Percentiles rank a stretch among this genome's conserved stretches.
These are phyloP conservation scores for Cladochytrium replicatum DNA, from an alignment of 192 early-diverging fungal genomes.

Conservation along the genomic window DNA sequence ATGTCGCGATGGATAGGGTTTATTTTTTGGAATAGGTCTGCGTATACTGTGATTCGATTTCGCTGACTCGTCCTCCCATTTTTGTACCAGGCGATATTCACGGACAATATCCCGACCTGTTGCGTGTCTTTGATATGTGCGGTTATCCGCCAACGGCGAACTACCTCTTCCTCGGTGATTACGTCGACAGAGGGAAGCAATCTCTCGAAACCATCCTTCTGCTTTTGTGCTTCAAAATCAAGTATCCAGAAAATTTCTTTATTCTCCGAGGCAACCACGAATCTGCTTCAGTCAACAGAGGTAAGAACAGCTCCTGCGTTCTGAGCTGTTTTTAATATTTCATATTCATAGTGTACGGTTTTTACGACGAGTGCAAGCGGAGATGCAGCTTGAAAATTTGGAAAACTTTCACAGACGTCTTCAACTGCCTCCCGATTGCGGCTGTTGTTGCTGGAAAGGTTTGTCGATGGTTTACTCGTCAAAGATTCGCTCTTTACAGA, in stretches of 20 bases:
- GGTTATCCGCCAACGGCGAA: conserved; percentile 87
- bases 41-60: no score
- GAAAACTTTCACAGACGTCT: conserved; percentile 87
- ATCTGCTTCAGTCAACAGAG: conserved; percentile 82
- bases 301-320: no score
- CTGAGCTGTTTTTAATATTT: no score
- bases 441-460: conserved; percentile 76
- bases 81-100: conserved; percentile 89
- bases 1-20: neutral
- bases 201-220: conserved; percentile 88
- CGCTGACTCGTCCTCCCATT: conserved; percentile 39
- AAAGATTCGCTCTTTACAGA: neutral
- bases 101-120: conserved; percentile 87
- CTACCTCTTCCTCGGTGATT: conserved; percentile 88
- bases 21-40: neutral
- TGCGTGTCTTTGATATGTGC: conserved; percentile 86
- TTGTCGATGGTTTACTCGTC: neutral
- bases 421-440: conserved; percentile 87
- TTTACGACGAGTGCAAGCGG: conserved; percentile 96
- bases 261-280: conserved; percentile 96
- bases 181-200: conserved; percentile 95
- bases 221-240: conserved; percentile 92
- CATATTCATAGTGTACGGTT: conserved; percentile 80
- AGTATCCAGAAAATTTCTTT: conserved; percentile 95
- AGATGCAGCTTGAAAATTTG: conserved; percentile 78